These are phyloP conservation scores for Agmasoma carcini DNA, from an alignment of 371 early-diverging fungal species.

Conservation along the genomic window DNA sequence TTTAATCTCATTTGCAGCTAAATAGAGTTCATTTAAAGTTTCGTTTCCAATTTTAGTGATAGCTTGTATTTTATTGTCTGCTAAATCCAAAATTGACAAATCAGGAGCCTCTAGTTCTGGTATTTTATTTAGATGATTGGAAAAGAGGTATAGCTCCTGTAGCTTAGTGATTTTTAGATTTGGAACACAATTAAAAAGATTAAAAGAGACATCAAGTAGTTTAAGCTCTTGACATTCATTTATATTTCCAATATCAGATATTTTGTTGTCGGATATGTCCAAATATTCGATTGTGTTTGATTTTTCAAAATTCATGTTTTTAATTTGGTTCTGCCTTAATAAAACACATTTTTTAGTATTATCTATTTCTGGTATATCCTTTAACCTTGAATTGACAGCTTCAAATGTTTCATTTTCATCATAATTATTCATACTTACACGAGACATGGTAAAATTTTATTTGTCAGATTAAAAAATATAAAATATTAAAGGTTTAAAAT, in stretches of 20 bases:
- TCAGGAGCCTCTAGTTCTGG: background rate
- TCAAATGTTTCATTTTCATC: background rate
- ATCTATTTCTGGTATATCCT: constrained; percentile 13
- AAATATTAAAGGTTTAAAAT: no score
- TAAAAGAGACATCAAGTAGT: constrained; percentile 42
- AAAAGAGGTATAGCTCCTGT: constrained; percentile 42
- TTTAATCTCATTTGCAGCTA: constrained; percentile 37
- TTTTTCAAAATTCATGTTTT: constrained; percentile 7
- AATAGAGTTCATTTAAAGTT: constrained; percentile 35
- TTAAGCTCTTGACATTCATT: constrained; percentile 25
- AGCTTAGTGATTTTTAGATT: background rate
- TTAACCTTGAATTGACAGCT: constrained; percentile 1
- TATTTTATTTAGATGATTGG: constrained; percentile 42
- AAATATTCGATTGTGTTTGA: constrained; percentile 23
- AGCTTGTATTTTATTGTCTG: constrained; percentile 30
- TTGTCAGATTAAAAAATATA: no score
- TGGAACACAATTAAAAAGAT: constrained; percentile 21
- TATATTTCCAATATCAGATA: constrained; percentile 22
- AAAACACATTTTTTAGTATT: constrained; percentile 1
- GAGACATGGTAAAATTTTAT: no score
- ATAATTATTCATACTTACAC: constrained; percentile 7
- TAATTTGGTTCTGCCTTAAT: constrained; percentile 28
- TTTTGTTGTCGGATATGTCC: constrained; percentile 46
- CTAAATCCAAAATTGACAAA: constrained; percentile 43
- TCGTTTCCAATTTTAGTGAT: constrained; percentile 17